Conservation (phyloP, 352 stramenopile genomes). For the Phytophthora quininea region DNA sequence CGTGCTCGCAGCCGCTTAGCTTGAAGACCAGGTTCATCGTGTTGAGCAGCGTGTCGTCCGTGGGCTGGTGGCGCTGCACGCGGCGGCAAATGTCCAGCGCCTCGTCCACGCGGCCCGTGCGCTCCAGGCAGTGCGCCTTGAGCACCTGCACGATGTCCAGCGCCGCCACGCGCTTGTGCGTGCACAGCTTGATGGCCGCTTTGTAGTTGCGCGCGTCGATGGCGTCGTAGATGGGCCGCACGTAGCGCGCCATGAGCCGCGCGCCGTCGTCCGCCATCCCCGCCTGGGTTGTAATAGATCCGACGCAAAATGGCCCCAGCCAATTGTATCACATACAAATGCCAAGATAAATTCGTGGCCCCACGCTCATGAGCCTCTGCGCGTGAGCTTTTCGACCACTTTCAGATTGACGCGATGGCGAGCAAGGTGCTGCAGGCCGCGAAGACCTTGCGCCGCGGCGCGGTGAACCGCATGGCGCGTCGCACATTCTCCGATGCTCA, state of each 20-base stretch:
- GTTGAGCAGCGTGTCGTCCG: slow-evolving; percentile 83
- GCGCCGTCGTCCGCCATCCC: slow-evolving; percentile 54
- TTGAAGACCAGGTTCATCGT: slow-evolving; percentile 89
- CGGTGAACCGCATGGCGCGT: slow-evolving; percentile 4
- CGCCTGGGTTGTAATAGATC: slow-evolving; percentile 11
- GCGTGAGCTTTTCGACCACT: slow-evolving; percentile 20
- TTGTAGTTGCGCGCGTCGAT: slow-evolving; percentile 87
- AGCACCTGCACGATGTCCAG: slow-evolving; percentile 86
- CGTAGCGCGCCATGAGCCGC: slow-evolving; percentile 72
- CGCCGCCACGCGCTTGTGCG: slow-evolving; percentile 79
- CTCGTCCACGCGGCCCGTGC: slow-evolving; percentile 68
- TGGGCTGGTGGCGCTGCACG: slow-evolving; percentile 68
- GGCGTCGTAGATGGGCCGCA: slow-evolving; percentile 87
- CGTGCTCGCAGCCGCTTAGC: slow-evolving; percentile 64
- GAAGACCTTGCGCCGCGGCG: slow-evolving; percentile 23
- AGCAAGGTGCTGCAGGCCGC: slow-evolving; percentile 29
- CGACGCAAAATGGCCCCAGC: not conserved
- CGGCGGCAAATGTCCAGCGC: slow-evolving; percentile 74
- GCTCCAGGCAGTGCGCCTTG: slow-evolving; percentile 86
- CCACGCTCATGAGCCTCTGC: slow-evolving; percentile 2
- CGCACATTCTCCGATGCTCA: slow-evolving; percentile 51
- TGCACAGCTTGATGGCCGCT: slow-evolving; percentile 77
- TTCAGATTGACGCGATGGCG: slow-evolving; percentile 29
- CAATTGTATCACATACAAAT: not conserved
- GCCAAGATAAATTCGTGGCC: slow-evolving; percentile 15